Percentiles rank a stretch among this genome's conserved stretches.
Conservation (phyloP, 768 basidiomycete genomes). For the Lanmaoa pseudosensibilis region DNA sequence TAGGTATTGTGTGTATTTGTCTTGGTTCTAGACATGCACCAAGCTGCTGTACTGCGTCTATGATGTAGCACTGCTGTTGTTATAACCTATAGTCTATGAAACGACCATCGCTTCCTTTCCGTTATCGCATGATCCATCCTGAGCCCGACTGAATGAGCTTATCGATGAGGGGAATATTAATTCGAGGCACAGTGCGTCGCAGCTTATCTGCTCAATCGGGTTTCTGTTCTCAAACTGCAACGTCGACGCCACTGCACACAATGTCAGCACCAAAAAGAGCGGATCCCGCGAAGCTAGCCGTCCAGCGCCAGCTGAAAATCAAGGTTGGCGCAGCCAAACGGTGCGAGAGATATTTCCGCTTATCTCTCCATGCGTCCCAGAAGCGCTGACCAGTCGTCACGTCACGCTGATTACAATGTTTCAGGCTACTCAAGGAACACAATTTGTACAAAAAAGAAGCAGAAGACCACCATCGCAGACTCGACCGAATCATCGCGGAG, state of each 20-base stretch:
- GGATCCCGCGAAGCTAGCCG: slow-evolving; percentile 29
- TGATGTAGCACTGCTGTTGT: slow-evolving; percentile 33
- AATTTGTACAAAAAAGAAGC: slow-evolving; percentile 65
- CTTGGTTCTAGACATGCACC: slow-evolving; percentile 30
- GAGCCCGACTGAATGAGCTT: background rate
- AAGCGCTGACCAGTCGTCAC: slow-evolving; percentile 14
- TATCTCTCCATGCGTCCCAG: slow-evolving; percentile 5
- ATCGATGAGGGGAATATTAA: slow-evolving; percentile 2
- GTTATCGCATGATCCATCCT: background rate
- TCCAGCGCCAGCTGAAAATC: slow-evolving; percentile 73
- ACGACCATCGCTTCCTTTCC: slow-evolving; percentile 20
- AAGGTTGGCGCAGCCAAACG: slow-evolving; percentile 66
- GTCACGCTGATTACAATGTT: slow-evolving; percentile 7
- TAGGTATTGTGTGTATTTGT: slow-evolving; percentile 36
- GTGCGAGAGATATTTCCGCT: slow-evolving; percentile 40
- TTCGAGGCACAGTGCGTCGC: background rate
- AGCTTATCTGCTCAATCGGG: slow-evolving; percentile 1
- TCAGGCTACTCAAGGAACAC: slow-evolving; percentile 69
- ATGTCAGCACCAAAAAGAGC: slow-evolving; percentile 18
- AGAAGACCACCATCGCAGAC: slow-evolving; percentile 52
- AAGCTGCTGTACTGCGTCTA: slow-evolving; percentile 30
- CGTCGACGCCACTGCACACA: slow-evolving; percentile 3
- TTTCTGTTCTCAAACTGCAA: slow-evolving; percentile 12
- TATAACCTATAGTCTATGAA: slow-evolving; percentile 27
- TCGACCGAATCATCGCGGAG: slow-evolving; percentile 61